These are phyloP conservation scores for Jaapia argillacea DNA, from an alignment of 768 basidiomycete species.

Conservation along the genomic window DNA sequence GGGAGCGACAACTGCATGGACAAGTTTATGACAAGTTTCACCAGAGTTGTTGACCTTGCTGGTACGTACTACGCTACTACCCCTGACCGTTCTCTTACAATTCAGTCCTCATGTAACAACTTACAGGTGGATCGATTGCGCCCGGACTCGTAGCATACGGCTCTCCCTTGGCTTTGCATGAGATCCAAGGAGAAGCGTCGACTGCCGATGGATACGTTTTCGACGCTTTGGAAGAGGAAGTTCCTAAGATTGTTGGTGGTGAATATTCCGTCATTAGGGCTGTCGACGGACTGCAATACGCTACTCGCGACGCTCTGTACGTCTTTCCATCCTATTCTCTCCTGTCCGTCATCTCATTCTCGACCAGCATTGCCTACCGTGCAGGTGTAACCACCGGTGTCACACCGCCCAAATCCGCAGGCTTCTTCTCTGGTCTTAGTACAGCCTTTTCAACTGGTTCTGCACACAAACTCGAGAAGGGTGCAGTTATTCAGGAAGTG, in stretches of 20 bases:
- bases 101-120: no score
- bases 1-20: no score
- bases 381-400: slow-evolving; percentile 66
- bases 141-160: slow-evolving; percentile 60
- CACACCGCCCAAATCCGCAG: slow-evolving; percentile 41
- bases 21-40: no score
- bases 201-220: slow-evolving; percentile 43
- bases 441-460: slow-evolving; percentile 53
- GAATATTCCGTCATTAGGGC: slow-evolving; percentile 40
- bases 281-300: slow-evolving; percentile 65
- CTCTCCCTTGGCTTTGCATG: slow-evolving; percentile 54
- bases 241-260: slow-evolving; percentile 26
- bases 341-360: background rate
- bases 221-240: slow-evolving; percentile 29
- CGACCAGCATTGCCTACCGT: slow-evolving; percentile 44
- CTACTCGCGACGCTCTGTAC: slow-evolving; percentile 47
- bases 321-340: slow-evolving; percentile 6
- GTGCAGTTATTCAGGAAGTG: slow-evolving; percentile 56
- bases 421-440: slow-evolving; percentile 56
- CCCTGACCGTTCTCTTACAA: no score
- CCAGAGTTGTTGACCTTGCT: no score
- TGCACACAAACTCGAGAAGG: slow-evolving; percentile 41
- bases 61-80: no score
- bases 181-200: slow-evolving; percentile 53
- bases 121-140: slow-evolving; percentile 45